These are phyloP conservation scores for Dothistroma septosporum DNA, from an alignment of 2,329 filamentous ascomycete species.

Conservation along the genomic window DNA sequence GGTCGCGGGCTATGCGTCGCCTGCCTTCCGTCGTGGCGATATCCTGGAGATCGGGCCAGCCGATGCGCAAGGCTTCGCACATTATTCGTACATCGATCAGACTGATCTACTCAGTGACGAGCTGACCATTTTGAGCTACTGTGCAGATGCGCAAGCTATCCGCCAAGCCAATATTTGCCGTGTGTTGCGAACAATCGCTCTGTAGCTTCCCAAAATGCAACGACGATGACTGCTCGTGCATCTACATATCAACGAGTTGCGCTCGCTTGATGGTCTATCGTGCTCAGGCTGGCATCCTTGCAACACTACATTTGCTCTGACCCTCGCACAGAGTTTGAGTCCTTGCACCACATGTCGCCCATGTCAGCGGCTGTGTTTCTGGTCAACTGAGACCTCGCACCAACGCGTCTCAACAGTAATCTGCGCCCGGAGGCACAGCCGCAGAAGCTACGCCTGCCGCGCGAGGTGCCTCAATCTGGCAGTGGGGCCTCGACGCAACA, in stretches of 20 bases:
- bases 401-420: background rate
- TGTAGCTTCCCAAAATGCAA: background rate
- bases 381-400: background rate
- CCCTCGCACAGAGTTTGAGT: background rate
- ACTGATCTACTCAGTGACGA: background rate
- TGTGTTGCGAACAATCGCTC: background rate
- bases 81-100: background rate
- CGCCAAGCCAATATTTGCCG: conserved; percentile 7
- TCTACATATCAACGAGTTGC: background rate
- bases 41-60: background rate
- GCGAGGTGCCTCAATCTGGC: conserved; percentile 5
- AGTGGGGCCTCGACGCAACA: conserved; percentile 4
- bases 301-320: background rate
- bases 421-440: background rate
- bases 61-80: background rate
- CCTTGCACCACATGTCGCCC: conserved; percentile 1
- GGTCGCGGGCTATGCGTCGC: background rate
- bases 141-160: background rate
- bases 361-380: background rate
- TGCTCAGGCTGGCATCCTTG: background rate
- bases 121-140: background rate
- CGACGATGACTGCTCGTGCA: background rate
- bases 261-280: background rate
- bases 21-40: background rate
- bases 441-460: background rate